Evolutionary conservation across 768 basidiomycete species (phyloP).

Genomic region (Cystofilobasidium capitatum): DNA sequence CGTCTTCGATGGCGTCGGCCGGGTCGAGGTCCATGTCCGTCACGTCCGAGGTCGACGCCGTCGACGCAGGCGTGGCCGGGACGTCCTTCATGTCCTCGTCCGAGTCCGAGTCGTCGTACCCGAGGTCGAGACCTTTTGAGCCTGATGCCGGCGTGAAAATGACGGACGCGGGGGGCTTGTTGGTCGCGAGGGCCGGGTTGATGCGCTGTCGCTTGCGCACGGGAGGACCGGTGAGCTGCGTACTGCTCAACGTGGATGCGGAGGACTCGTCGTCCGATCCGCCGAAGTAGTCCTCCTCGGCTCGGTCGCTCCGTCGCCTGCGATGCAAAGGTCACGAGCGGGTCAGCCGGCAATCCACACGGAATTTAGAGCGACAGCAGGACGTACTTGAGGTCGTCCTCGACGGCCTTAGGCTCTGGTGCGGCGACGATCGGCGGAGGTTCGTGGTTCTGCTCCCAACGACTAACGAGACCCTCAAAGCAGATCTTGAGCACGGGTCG

Average conservation of each 20-base stretch:
- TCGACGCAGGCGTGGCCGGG: conserved; percentile 42
- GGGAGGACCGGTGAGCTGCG: conserved; percentile 30
- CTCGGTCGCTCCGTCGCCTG: conserved; percentile 39
- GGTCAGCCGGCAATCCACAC: not conserved
- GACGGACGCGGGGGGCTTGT: conserved; percentile 33
- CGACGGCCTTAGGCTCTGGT: conserved; percentile 48
- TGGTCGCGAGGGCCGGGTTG: not conserved
- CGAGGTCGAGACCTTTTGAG: conserved; percentile 17
- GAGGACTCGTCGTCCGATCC: conserved; percentile 66
- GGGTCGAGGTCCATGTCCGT: conserved; percentile 36
- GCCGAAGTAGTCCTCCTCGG: conserved; percentile 93
- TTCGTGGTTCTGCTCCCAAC: conserved; percentile 86
- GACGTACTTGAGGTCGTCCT: conserved; percentile 42
- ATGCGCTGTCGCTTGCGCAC: conserved; percentile 32
- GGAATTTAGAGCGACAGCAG: conserved; percentile 34
- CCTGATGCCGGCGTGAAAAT: not conserved
- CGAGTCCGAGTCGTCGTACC: conserved; percentile 14
- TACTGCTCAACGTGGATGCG: conserved; percentile 39
- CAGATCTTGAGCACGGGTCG: conserved; percentile 54
- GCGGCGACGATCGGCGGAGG: conserved; percentile 36
- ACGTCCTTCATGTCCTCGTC: conserved; percentile 35
- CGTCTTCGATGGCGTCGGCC: conserved; percentile 38
- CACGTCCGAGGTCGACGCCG: conserved; percentile 45
- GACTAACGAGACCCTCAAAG: conserved; percentile 32
- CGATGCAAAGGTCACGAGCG: conserved; percentile 18